Base-by-base conservation (phyloP, 306 rosid genomes). In the Gillenia trifoliata region DNA sequence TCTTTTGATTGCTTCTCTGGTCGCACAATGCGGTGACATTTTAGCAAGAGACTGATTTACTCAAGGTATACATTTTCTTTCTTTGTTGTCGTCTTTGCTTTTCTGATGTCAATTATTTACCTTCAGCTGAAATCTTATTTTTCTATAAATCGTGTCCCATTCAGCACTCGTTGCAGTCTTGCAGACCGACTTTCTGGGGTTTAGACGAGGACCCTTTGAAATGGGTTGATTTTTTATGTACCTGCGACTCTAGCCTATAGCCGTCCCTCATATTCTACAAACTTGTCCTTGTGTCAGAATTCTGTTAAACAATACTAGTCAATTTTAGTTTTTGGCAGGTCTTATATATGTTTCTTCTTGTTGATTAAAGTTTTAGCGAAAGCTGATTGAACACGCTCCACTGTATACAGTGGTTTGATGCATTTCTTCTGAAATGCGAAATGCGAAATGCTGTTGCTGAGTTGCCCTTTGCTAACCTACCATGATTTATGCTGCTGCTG, bases 41-140 rank as follows among this genome's bases (percentile, higher is more conserved):
- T 69, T 81, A 95, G 98, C 99, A 95, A 92, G 99, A 95, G 93
- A 95, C 92, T 76, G 99, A 95, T 85, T 85, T 95, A 74, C 85
- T 95, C 29, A 92, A 95, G 99, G 99, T 95, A 86, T 67, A n/a
- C n/a, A 47, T 57, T 80, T 64, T 59, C 60, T 77, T 78, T 61
- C 30, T 66, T 43, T 78, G 61, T 77, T 60, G 61, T 52, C 66
- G 29, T 57, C 23, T 69, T 64, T 78, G 12, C 54, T 71, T 66
- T 59, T 74, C 9, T 38, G 66, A 64, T 80, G 61, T 70, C 41
- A 11, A 25, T 52, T 72, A 30, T 57, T 4, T 28, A 71, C 66
- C 47, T 40, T 70, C 17, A 74, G 68, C 64, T 56, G 38, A 76
- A 60, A 74, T 69, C n/a, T 47, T n/a, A n/a, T n/a, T 41, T 8